These are phyloP conservation scores for Colletotrichum sp. DNA, from an alignment of 2,329 filamentous ascomycete species.

Conservation along the genomic window DNA sequence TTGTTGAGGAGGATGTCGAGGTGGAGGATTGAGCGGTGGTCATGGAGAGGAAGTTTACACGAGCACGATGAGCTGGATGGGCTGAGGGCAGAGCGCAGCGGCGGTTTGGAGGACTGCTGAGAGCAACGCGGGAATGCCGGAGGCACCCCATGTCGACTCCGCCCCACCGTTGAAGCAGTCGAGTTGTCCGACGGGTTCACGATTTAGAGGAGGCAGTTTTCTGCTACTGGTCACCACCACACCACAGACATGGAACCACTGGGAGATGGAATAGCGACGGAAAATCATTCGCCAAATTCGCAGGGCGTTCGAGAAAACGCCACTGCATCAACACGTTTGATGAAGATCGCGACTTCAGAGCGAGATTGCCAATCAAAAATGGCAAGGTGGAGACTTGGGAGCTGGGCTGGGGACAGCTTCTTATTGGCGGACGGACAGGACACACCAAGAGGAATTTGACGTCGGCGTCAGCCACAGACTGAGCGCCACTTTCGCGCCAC, in stretches of 20 bases:
- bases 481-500: neutral
- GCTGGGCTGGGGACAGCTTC: neutral
- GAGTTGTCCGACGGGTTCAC: no score
- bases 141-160: neutral
- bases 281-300: neutral
- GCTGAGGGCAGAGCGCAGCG: neutral
- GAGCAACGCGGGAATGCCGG: neutral
- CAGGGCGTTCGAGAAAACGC: neutral
- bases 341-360: neutral
- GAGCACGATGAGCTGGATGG: neutral
- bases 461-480: neutral
- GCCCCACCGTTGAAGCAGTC: neutral
- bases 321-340: neutral
- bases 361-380: neutral
- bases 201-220: no score
- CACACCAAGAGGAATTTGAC: neutral
- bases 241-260: neutral
- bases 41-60: neutral
- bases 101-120: neutral
- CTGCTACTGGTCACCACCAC: neutral
- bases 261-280: neutral
- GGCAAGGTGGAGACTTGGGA: neutral
- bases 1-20: slow-evolving; percentile 40
- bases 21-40: slow-evolving; percentile 32
- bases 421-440: neutral